Conservation (phyloP, 495 filamentous ascomycete species). For the Cudoniella acicularis region DNA sequence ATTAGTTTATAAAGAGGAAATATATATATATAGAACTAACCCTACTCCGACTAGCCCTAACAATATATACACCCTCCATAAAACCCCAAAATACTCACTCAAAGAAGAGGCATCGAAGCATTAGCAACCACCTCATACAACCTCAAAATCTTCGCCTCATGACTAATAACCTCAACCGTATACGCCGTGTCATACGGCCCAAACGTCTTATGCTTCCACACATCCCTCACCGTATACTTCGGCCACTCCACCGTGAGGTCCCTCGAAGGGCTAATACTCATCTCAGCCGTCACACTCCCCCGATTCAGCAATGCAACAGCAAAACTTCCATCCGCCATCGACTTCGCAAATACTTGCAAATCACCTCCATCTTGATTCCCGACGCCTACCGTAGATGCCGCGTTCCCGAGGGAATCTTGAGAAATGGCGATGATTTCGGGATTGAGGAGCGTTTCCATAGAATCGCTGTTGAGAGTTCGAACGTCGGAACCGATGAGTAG, state of each 20-base stretch:
- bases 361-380: neutral
- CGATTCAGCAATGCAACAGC: constrained; percentile 25
- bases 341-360: constrained; percentile 4
- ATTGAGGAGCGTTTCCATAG: constrained; percentile 31
- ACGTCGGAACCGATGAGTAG: constrained; percentile 46
- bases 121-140: neutral
- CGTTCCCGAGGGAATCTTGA: constrained; percentile 34
- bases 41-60: too few relatives aligned
- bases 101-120: neutral
- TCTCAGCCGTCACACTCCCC: constrained; percentile 19
- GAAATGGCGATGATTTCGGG: constrained; percentile 43
- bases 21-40: too few relatives aligned
- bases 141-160: constrained; percentile 24
- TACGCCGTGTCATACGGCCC: constrained; percentile 29
- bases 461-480: constrained; percentile 19
- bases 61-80: too few relatives aligned
- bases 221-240: constrained; percentile 23
- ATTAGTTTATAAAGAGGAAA: too few relatives aligned
- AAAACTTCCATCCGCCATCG: constrained; percentile 35
- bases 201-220: constrained; percentile 23
- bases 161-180: constrained; percentile 21
- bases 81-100: too few relatives aligned
- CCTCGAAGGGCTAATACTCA: constrained; percentile 17
- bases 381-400: neutral
- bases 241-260: constrained; percentile 25